Evolutionary conservation across 768 basidiomycete genomes (phyloP).

Genomic region (Imleria badia): DNA sequence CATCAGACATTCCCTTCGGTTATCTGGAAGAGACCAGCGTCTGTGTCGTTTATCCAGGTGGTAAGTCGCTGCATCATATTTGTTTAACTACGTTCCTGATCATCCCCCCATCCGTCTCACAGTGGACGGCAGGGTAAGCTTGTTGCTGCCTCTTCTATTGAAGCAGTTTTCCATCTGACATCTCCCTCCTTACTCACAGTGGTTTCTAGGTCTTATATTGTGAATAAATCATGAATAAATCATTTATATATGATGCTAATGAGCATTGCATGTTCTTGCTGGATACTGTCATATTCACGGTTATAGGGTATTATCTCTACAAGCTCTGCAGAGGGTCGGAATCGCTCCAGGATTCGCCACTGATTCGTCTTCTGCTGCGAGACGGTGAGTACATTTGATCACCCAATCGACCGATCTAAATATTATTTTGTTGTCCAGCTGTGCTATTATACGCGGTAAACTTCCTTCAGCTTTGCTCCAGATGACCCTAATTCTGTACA

Average conservation of each 20-base stretch:
- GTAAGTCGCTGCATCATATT: not conserved
- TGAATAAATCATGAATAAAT: not conserved
- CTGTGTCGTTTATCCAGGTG: not conserved
- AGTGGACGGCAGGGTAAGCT: not conserved
- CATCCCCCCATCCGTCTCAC: not conserved
- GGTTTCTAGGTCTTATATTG: not conserved
- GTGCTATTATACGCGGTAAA: slow-evolving; percentile 1
- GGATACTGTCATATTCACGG: not conserved
- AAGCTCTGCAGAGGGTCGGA: not conserved
- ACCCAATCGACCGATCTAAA: not conserved
- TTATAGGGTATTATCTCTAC: slow-evolving; percentile 3
- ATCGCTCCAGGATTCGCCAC: not conserved
- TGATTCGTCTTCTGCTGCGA: slow-evolving; percentile 4
- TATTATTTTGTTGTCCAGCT: not conserved
- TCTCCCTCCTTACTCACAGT: not conserved
- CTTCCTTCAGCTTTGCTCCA: not conserved
- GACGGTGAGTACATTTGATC: slow-evolving; percentile 8
- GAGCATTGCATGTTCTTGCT: not conserved
- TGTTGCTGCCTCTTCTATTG: not conserved
- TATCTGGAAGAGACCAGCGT: not conserved
- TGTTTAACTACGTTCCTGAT: not conserved
- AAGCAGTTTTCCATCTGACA: not conserved
- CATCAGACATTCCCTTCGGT: not conserved
- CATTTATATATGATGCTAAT: not conserved
- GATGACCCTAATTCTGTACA: not conserved